Percentiles rank a stretch among this genome's conserved stretches.
Evolutionary conservation across 23 red algal genomes (phyloP).

Genomic region (Pyropia yezoensis): DNA sequence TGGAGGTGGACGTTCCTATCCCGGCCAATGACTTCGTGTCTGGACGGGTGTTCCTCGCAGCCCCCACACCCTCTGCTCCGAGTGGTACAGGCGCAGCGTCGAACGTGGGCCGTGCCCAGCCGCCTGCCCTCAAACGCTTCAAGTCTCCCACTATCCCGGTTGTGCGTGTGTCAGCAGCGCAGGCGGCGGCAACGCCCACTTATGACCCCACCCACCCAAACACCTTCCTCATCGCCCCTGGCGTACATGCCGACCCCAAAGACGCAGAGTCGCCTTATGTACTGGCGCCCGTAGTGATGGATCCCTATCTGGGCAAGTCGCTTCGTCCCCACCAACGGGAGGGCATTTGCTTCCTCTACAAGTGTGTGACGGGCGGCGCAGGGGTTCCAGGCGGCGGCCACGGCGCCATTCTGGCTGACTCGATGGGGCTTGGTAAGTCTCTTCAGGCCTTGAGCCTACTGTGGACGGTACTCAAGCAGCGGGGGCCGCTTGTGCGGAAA

Average conservation of each 20-base stretch:
- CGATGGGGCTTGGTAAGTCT: slow-evolving; percentile 86
- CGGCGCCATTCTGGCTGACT: slow-evolving; percentile 73
- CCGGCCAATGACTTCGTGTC: slow-evolving; percentile 44
- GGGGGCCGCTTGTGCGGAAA: slow-evolving; percentile 28
- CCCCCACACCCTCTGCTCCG: not conserved
- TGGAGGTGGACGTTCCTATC: slow-evolving; percentile 44
- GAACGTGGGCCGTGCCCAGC: not conserved
- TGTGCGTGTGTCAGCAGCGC: too few species aligned
- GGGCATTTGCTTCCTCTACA: slow-evolving; percentile 42
- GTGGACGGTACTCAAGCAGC: slow-evolving; percentile 53
- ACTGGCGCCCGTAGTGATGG: slow-evolving; percentile 33
- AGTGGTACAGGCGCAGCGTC: not conserved
- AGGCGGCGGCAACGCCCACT: too few species aligned
- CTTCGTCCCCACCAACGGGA: slow-evolving; percentile 54
- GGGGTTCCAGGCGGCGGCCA: slow-evolving; percentile 3
- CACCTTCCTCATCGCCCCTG: not conserved
- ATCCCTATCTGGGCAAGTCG: slow-evolving; percentile 43
- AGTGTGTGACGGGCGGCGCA: slow-evolving; percentile 24
- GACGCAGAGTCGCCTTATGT: not conserved
- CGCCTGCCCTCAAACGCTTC: too few species aligned
- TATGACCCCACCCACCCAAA: not conserved
- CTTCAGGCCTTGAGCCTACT: slow-evolving; percentile 59
- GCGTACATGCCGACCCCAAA: not conserved
- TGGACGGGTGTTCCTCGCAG: slow-evolving; percentile 49
- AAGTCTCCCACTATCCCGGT: too few species aligned